Base-by-base conservation (phyloP, 176 grass and related monocot genomes). In the Oryza punctata region DNA sequence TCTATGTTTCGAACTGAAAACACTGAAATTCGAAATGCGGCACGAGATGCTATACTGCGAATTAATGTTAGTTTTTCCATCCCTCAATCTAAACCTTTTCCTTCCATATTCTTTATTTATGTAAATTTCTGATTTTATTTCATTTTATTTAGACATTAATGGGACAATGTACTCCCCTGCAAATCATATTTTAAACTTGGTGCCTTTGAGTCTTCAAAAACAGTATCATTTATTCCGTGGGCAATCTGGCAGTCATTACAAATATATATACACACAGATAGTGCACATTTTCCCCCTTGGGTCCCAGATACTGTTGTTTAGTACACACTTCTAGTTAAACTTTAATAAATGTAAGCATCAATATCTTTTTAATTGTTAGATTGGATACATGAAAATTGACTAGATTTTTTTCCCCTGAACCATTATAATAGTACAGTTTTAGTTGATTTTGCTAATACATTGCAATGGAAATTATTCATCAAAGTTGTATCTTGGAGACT, bases 1-100 rank as follows among this genome's bases (percentile, higher is more conserved):
- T 88, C 84, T 60, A 73, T 98, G 72, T 88, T 93, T 70, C 75
- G 89, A 77, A 88, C 75, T 72, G 93, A 91, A 73, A 98, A 91
- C 77, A 63, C 69, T 1, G 79, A 88, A 70, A 84, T 98, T 65
- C 88, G 96, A 88, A 91, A 95, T 91, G 93, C 85, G 9, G 81
- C 92, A 75, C 88, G 87, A 79, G 93, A 93, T 82, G 81, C 85
- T 80, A 33, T 98, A 45, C 84, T 95, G 46, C 61, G 72, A 73
- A 75, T 93, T 70, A 90, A 95, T 95, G 96, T 98, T 74, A 70
- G 81, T 88, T 28, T 87, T 46, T 27, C 11, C 72, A 65, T 81
- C 72, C 70, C 75, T 70, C 44, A 32, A 57, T 75, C 14, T 78
- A 59, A 38, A 52, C 8, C 12, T 73, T 65, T 21, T n/a, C 1